phyloP scores from a whole-genome alignment of 1,284 basidiomycete genomes.

The Fistulina hepatica region DNA sequence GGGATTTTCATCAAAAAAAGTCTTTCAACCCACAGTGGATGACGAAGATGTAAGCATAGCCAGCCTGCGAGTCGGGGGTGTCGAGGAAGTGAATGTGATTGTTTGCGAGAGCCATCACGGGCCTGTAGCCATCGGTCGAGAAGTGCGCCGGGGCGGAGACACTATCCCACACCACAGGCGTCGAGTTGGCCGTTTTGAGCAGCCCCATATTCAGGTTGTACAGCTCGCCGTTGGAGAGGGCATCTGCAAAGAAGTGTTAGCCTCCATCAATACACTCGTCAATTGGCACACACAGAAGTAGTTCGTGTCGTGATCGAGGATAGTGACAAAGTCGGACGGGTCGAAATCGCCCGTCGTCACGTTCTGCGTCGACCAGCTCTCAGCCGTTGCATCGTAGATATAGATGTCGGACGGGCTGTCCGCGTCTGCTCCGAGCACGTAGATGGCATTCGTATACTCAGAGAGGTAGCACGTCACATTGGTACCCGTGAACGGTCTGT shows the following conservation, averaged over 20 bases:
- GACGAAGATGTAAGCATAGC: constrained; percentile 71
- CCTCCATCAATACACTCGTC: constrained; percentile 11
- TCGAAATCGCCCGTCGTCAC: constrained; percentile 43
- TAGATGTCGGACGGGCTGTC: constrained; percentile 52
- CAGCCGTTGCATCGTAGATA: constrained; percentile 54
- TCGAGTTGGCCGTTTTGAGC: constrained; percentile 46
- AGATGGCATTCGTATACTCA: constrained; percentile 67
- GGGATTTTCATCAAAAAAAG: not conserved
- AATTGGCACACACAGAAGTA: constrained; percentile 47
- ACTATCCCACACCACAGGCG: constrained; percentile 18
- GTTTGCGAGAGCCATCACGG: constrained; percentile 68
- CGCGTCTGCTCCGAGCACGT: constrained; percentile 66
- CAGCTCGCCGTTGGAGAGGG: constrained; percentile 46
- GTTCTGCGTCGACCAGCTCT: constrained; percentile 56
- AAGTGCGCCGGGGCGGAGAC: constrained; percentile 41
- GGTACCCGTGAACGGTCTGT: constrained; percentile 54
- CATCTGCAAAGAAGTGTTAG: constrained; percentile 33
- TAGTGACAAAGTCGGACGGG: constrained; percentile 42
- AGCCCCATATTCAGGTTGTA: constrained; percentile 58
- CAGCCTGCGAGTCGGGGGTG: constrained; percentile 53
- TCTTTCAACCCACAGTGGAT: constrained; percentile 65
- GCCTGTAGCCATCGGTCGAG: constrained; percentile 47
- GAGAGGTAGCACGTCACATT: constrained; percentile 66
- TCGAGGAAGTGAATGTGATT: constrained; percentile 76
- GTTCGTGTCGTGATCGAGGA: constrained; percentile 86